Evolutionary conservation across 2,329 filamentous ascomycete genomes (phyloP), one percentile per base, ranked within the genome.

Genomic region (Botryotinia calthae): DNA sequence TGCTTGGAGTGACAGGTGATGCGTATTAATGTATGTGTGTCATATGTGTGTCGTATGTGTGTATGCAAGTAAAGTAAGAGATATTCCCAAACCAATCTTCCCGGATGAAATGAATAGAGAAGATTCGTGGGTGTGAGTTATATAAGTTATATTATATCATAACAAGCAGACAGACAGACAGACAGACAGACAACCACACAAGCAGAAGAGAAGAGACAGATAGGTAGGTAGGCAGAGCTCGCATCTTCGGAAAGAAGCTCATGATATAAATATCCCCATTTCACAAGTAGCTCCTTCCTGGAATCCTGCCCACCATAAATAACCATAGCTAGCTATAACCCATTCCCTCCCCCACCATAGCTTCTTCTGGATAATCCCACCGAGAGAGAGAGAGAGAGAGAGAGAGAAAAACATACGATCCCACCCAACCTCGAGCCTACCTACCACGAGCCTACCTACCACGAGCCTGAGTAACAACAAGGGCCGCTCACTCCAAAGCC

Each of bases 71-170:
- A 22, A 63, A 14, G n/a, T 28, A 63, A 63, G 25, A 40, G 59
- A 63, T 63, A 31, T 63, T 63, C 16, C 18, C 7, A 31, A 63
- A 44, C 40, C 40, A 31, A 63, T 31, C n/a, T 44, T 46, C 40
- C n/a, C 48, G 10, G n/a, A 20, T 68, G 34, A 31, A n/a, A 20
- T 68, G 34, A 31, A n/a, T 25, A 56, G 40, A n/a, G 10, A 10
- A 40, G 66, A 31, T 37, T 69, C 31, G 70, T 34, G 66, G 69
- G 70, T 25, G 42, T 10, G n/a, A 51, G 20, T 66, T 59, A 12
- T 42, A 44, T 44, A 28, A 42, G 20, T 40, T 37, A 18, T 37
- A 14, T 37, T 6, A 37, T 18, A 18, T 9, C 9, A 61, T 31
- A 16, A 61, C 58, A 16, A 28, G 4, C 14, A 9, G 6, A 56